Conservation (phyloP, 805 yeast genomes). For the Suhomyces sp. region DNA sequence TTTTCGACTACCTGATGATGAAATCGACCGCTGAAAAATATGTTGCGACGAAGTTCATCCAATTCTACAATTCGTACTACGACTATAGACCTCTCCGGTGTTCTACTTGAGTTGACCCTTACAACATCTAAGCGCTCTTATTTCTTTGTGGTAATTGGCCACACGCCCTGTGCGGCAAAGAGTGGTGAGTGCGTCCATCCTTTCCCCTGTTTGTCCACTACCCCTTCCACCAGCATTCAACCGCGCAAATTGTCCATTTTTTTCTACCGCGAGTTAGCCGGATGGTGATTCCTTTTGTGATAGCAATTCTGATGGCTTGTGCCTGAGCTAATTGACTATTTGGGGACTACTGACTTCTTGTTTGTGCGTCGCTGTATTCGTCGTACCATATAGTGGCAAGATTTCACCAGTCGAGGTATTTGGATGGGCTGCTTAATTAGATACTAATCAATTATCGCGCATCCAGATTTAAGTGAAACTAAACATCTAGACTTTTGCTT, state of each 20-base stretch:
- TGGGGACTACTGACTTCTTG: not conserved
- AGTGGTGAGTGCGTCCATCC: not conserved
- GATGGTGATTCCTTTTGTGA: not conserved
- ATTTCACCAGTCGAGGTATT: too few relatives aligned
- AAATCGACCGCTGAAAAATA: slow-evolving; percentile 1
- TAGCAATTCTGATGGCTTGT: not conserved
- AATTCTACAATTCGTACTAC: not conserved
- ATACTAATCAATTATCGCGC: not conserved
- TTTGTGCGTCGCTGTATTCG: not conserved
- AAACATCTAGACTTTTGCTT: not conserved
- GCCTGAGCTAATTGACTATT: not conserved
- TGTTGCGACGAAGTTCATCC: not conserved
- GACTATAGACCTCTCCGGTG: not conserved
- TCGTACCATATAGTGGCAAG: too few relatives aligned
- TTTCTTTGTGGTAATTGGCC: not conserved
- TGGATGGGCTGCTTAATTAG: too few relatives aligned
- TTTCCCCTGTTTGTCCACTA: slow-evolving; percentile 1
- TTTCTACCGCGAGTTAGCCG: not conserved
- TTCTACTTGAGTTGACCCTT: not conserved
- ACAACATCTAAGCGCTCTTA: not conserved
- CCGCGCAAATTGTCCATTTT: slow-evolving; percentile 1
- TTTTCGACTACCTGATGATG: slow-evolving; percentile 2
- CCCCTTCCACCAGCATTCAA: slow-evolving; percentile 1
- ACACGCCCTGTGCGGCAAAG: not conserved
- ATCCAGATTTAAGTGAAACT: not conserved